Base-by-base conservation (phyloP, 495 filamentous ascomycete species). In the Penicillium coprophilum region DNA sequence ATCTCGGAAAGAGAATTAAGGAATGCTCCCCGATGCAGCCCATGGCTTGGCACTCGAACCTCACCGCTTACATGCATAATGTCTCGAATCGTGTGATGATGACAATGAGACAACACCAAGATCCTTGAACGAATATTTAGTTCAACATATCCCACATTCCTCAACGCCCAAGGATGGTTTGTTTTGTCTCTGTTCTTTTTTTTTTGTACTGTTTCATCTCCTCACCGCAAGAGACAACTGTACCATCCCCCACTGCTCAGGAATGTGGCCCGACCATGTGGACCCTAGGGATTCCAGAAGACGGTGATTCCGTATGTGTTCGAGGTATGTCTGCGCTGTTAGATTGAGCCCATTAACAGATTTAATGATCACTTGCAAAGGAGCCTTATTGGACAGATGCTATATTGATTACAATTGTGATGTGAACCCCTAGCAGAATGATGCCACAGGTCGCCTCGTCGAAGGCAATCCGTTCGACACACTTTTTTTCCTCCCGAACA, bases 221-320 rank as follows among this genome's bases (percentile, higher is more conserved):
- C 52, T 54, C 52, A 54, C 52, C 52, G 52, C 52, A 54, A 45
- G 39, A 53, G 20, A 54, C 31, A 36, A 46, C 13, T 28, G 49
- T 38, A 34, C 41, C 40, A 36, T 28, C 52, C 52, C 52, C 52
- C 52, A 38, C 52, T 54, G 41, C 52, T 27, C 20, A 46, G 52
- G 52, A 54, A 54, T 53, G 50, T 15, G 47, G 31, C 47, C 23
- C 41, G 36, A 20, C 60, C 60, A 63, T 63, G 60, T 63, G 60
- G 60, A 51, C 47, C 56, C 44, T 27, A 44, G 39, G 52, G 52
- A 56, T 63, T 63, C 60, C 60, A 63, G 56, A 59, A 59, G 34
- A 13, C 50, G n/a, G 50, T 24, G 49, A 19, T 28, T 36, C 55
- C 38, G n/a, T 46, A 3, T 32, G 23, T 39, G 11, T 46, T 38